Percentiles rank a stretch among this genome's conserved stretches.
phyloP scores from a whole-genome alignment of 352 stramenopile genomes.

The Globisporangium takayamanum region DNA sequence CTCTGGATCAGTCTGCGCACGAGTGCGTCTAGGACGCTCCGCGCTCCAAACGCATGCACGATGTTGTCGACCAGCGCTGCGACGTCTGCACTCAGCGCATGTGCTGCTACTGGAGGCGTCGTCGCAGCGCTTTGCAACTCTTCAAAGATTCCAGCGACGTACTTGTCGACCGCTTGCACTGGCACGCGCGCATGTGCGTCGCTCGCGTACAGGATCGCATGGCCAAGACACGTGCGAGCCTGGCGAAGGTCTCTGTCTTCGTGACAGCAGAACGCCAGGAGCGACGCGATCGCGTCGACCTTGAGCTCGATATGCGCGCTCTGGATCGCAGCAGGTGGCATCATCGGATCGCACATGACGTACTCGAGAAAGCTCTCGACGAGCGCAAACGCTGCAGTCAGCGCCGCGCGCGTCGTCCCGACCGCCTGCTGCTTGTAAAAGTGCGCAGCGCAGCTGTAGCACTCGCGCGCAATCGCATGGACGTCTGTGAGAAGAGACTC shows the following conservation, averaged over 20 bases:
- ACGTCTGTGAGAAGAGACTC: constrained; percentile 41
- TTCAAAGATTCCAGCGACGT: constrained; percentile 36
- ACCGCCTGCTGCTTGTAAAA: constrained; percentile 48
- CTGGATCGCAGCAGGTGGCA: constrained; percentile 23
- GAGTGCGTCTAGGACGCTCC: constrained; percentile 17
- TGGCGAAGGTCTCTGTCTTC: constrained; percentile 23
- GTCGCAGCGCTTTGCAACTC: constrained; percentile 16
- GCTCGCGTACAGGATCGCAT: constrained; percentile 49
- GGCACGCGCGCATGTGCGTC: constrained; percentile 21
- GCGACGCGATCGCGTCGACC: constrained; percentile 45
- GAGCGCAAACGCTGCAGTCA: constrained; percentile 43
- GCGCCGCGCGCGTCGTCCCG: constrained; percentile 28
- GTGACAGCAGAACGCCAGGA: constrained; percentile 50
- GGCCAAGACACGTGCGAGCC: constrained; percentile 33
- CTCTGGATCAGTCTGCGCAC: constrained; percentile 19
- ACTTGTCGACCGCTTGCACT: constrained; percentile 37
- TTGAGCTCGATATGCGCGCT: constrained; percentile 44
- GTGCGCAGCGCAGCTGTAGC: constrained; percentile 40
- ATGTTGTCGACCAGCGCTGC: constrained; percentile 31
- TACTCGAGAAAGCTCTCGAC: constrained; percentile 56
- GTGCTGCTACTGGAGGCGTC: not conserved
- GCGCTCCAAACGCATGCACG: constrained; percentile 30
- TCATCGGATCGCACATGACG: constrained; percentile 39
- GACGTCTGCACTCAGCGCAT: constrained; percentile 15
- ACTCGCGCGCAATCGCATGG: constrained; percentile 54